Evolutionary conservation across 768 basidiomycete species (phyloP).

Genomic region (Zangia roseola): DNA sequence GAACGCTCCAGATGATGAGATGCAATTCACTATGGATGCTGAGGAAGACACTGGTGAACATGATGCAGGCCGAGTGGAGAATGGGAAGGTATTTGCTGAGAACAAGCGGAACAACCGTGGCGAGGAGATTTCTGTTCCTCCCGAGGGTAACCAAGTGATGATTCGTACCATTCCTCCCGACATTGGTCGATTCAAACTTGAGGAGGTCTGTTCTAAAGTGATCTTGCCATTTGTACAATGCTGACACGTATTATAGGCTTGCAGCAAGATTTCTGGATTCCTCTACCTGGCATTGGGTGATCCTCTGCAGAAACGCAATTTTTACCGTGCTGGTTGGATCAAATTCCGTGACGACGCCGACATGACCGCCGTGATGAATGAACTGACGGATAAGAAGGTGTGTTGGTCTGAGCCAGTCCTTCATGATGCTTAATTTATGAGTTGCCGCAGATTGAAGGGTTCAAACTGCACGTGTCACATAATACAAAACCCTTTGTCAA

Average conservation of each 20-base stretch:
- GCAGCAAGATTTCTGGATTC: conserved; percentile 75
- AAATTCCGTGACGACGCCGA: conserved; percentile 84
- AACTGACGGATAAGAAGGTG: conserved; percentile 86
- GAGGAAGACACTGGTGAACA: conserved; percentile 72
- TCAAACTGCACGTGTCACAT: conserved; percentile 89
- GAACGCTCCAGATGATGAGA: conserved; percentile 60
- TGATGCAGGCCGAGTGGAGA: conserved; percentile 55
- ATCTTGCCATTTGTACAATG: conserved; percentile 2
- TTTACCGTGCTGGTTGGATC: conserved; percentile 94
- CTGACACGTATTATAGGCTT: conserved; percentile 50
- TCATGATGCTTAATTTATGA: conserved; percentile 4
- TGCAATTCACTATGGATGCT: conserved; percentile 67
- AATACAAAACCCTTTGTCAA: conserved; percentile 76
- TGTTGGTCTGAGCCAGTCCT: conserved; percentile 1
- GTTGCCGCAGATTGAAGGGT: conserved; percentile 77
- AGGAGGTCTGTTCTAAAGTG: conserved; percentile 61
- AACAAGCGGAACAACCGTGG: conserved; percentile 54
- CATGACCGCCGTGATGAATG: conserved; percentile 67
- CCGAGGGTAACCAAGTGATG: conserved; percentile 89
- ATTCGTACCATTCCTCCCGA: conserved; percentile 94
- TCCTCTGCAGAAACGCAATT: conserved; percentile 89
- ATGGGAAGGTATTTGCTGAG: conserved; percentile 51
- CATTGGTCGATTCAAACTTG: conserved; percentile 84
- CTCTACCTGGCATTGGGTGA: conserved; percentile 89
- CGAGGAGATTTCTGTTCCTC: conserved; percentile 66